Evolutionary conservation across 495 filamentous ascomycete genomes (phyloP).

Genomic region (Podospora sp.): DNA sequence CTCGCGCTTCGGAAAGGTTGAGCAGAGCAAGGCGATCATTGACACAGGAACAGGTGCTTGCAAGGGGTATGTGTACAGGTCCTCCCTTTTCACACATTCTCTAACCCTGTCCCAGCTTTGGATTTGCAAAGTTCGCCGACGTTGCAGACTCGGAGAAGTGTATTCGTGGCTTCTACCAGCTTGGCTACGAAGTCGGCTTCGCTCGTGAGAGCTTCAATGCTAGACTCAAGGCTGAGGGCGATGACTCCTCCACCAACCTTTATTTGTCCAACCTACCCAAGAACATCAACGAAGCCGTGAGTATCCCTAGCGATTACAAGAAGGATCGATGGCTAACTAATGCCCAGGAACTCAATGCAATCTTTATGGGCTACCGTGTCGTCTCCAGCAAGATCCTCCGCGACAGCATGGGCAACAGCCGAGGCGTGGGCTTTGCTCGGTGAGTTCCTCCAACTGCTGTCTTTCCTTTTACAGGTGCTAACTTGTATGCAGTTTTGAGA

Average conservation of each 20-base stretch:
- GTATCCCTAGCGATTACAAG: constrained; percentile 20
- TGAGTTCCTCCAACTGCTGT: constrained; percentile 45
- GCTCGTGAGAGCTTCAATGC: constrained; percentile 95
- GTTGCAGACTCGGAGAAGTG: constrained; percentile 89
- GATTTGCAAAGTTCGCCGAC: constrained; percentile 90
- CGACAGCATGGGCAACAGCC: constrained; percentile 84
- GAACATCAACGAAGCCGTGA: constrained; percentile 82
- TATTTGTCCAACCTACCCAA: constrained; percentile 96
- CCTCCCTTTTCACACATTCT: constrained; percentile 11
- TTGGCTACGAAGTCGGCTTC: constrained; percentile 96
- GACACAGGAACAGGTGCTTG: constrained; percentile 87
- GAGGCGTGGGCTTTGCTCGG: constrained; percentile 97
- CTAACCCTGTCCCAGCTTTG: constrained; percentile 64
- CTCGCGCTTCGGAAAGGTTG: constrained; percentile 82
- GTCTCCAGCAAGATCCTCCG: constrained; percentile 91
- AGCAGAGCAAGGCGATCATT: constrained; percentile 96
- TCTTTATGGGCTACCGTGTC: constrained; percentile 82
- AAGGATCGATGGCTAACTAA: constrained; percentile 15
- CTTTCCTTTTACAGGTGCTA: constrained; percentile 28
- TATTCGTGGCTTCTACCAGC: constrained; percentile 91
- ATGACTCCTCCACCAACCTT: constrained; percentile 86
- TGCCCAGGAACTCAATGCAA: constrained; percentile 66
- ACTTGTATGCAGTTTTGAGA: constrained; percentile 67
- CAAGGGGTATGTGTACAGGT: constrained; percentile 74
- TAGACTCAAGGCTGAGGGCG: constrained; percentile 87